Percentiles rank a stretch among this genome's conserved stretches.
Evolutionary conservation across 225 moss, liverwort and hornwort species (phyloP).

Genomic region (Marchantia paleacea): DNA sequence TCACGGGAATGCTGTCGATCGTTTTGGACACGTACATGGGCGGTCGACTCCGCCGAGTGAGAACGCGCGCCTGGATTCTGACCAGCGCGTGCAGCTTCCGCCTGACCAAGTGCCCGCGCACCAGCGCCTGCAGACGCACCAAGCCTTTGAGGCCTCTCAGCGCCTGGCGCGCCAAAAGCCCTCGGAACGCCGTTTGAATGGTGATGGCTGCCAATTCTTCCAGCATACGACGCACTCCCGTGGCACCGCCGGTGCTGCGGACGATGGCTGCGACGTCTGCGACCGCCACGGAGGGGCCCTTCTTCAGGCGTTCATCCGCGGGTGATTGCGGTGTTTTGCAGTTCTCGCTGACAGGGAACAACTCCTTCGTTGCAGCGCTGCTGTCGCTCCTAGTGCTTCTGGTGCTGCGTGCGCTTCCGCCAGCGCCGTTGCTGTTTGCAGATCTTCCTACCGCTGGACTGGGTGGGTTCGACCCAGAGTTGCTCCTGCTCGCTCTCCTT

Average conservation of each 20-base stretch:
- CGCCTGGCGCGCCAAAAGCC: constrained; percentile 19
- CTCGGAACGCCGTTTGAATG: constrained; percentile 18
- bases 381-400: background rate
- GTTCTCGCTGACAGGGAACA: constrained; percentile 7
- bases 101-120: constrained; percentile 20
- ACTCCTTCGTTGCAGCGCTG: constrained; percentile 14
- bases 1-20: background rate
- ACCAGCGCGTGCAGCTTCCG: constrained; percentile 8
- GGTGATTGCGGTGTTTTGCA: background rate
- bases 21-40: background rate
- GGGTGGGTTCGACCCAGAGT: background rate
- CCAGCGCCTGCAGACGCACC: constrained; percentile 14
- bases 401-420: background rate
- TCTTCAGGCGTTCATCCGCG: background rate
- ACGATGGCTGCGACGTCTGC: constrained; percentile 12
- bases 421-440: background rate
- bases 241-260: constrained; percentile 8
- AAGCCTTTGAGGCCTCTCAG: constrained; percentile 11
- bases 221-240: constrained; percentile 17
- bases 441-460: background rate
- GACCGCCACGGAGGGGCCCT: background rate
- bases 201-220: constrained; percentile 22
- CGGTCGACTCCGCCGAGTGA: background rate
- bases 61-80: constrained; percentile 12
- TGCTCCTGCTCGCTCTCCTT: background rate